A percentile compares a stretch with the other conserved stretches of the same genome.
phyloP scores from a whole-genome alignment of 176 grass and related monocot species.

The Oryza coarctata region DNA sequence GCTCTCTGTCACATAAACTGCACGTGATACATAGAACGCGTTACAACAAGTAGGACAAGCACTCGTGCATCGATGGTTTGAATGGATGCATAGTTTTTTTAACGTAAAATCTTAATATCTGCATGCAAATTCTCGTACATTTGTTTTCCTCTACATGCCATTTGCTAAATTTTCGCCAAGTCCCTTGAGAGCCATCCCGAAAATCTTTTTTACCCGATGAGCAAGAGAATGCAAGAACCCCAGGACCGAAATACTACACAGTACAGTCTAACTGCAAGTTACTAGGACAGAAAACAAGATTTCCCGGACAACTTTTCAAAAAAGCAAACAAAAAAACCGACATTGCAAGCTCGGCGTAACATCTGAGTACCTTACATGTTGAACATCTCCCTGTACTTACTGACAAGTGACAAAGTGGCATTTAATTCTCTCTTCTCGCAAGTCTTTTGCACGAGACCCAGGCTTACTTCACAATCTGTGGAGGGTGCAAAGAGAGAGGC shows the following conservation, averaged over 20 bases:
- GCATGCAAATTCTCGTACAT: background rate
- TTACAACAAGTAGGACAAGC: background rate
- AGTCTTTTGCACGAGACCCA: background rate
- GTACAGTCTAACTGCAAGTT: background rate
- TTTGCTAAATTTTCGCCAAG: background rate
- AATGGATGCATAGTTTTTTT: background rate
- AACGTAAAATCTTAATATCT: background rate
- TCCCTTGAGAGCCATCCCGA: background rate
- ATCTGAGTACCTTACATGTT: conserved; percentile 28
- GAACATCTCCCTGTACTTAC: conserved; percentile 29
- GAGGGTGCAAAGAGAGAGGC: conserved; percentile 4
- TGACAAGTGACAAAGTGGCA: conserved; percentile 39
- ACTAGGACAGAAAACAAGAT: background rate
- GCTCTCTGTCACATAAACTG: background rate
- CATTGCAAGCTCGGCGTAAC: background rate
- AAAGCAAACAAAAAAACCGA: background rate
- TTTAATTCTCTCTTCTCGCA: conserved; percentile 14
- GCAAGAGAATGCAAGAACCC: background rate
- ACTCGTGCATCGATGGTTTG: too few species aligned
- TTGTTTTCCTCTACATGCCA: background rate
- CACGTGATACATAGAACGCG: background rate
- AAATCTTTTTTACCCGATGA: background rate
- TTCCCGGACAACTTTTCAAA: background rate
- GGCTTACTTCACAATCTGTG: conserved; percentile 12
- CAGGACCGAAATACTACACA: background rate